A percentile compares a stretch with the other conserved stretches of the same genome.
These are phyloP conservation scores for Leptoxyphium fumago DNA, from an alignment of 2,329 filamentous ascomycete species.

Conservation along the genomic window DNA sequence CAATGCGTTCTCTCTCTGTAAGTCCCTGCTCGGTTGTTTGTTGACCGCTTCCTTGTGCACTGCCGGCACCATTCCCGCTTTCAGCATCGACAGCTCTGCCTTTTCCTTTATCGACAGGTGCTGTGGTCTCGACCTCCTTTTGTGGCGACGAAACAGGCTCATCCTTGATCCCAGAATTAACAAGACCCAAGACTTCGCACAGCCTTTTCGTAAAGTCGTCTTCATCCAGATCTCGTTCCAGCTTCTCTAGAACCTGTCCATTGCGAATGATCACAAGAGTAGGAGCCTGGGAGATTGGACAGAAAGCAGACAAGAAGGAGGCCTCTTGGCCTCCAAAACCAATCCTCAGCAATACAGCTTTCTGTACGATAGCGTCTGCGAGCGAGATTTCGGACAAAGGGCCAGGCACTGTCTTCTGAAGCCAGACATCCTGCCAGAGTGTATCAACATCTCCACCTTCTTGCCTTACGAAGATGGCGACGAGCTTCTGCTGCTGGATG, in stretches of 20 bases:
- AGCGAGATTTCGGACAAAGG: background rate
- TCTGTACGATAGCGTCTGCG: slow-evolving; percentile 36
- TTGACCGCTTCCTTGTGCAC: background rate
- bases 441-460: slow-evolving; percentile 56
- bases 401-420: slow-evolving; percentile 2
- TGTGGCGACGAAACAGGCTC: slow-evolving; percentile 1
- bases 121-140: background rate
- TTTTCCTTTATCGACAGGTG: background rate
- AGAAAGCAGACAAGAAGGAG: slow-evolving; percentile 66
- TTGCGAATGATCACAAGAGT: slow-evolving; percentile 63
- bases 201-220: slow-evolving; percentile 48
- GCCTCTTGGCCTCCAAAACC: slow-evolving; percentile 64
- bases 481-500: slow-evolving; percentile 58
- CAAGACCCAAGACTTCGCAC: slow-evolving; percentile 25
- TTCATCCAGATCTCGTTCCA: slow-evolving; percentile 49
- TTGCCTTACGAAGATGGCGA: slow-evolving; percentile 65
- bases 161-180: slow-evolving; percentile 7
- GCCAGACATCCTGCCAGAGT: slow-evolving; percentile 22
- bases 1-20: background rate
- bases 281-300: slow-evolving; percentile 63
- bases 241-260: slow-evolving; percentile 63
- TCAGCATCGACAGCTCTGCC: background rate
- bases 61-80: background rate
- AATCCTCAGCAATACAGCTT: slow-evolving; percentile 57
- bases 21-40: background rate